Percentiles rank a stretch among this genome's conserved stretches.
These are phyloP conservation scores for Choanephora cucurbitarum DNA, from an alignment of 371 early-diverging fungal species.

Conservation along the genomic window DNA sequence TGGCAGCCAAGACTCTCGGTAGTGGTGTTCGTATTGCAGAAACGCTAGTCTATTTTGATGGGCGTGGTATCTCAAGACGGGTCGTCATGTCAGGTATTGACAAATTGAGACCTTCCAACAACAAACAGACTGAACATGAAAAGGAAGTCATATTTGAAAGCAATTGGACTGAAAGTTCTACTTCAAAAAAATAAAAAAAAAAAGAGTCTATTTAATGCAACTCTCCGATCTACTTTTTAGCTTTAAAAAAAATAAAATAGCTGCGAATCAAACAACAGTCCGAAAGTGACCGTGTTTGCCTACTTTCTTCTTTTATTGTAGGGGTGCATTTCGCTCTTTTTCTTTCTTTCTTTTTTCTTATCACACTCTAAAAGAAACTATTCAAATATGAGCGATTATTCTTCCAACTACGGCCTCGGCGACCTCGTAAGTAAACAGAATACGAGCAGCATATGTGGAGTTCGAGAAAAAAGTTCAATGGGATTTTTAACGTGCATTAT, in stretches of 20 bases:
- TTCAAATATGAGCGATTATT: constrained; percentile 48
- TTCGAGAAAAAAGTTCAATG: too few species aligned
- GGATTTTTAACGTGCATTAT: too few species aligned
- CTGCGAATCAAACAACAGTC: too few species aligned
- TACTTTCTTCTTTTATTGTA: constrained; percentile 16
- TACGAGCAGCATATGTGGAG: not conserved
- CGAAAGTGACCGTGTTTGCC: constrained; percentile 1
- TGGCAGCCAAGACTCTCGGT: constrained; percentile 38
- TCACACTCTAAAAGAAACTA: too few species aligned
- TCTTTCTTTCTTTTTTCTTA: constrained; percentile 4
- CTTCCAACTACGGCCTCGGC: constrained; percentile 42
- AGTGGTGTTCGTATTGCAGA: constrained; percentile 26
- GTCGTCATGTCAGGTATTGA: constrained; percentile 15
- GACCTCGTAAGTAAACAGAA: constrained; percentile 23
- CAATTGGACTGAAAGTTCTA: constrained; percentile 1
- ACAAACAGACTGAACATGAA: not conserved
- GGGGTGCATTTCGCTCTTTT: constrained; percentile 20
- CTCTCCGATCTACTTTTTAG: too few species aligned
- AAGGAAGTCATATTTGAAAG: constrained; percentile 4
- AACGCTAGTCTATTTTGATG: constrained; percentile 42
- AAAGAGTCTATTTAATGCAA: too few species aligned
- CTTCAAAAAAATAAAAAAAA: not conserved
- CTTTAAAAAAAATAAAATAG: too few species aligned
- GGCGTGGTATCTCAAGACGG: constrained; percentile 39
- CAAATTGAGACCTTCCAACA: not conserved